Evolutionary conservation across 2,329 filamentous ascomycete species (phyloP).

Genomic region (Geosmithia putterillii): DNA sequence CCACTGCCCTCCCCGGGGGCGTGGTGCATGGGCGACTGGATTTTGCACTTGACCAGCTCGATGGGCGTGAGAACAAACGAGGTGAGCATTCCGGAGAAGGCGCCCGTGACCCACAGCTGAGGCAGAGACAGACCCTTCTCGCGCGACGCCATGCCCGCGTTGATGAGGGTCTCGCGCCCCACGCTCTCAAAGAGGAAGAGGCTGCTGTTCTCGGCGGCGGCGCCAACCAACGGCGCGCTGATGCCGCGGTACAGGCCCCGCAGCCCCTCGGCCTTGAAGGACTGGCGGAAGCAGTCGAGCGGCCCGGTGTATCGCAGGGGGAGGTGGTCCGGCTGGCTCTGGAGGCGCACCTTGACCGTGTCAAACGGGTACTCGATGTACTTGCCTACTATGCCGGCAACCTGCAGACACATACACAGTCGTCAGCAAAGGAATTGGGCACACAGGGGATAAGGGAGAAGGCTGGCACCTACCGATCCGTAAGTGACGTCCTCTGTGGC

Average conservation of each 20-base stretch:
- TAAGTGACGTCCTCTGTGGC: constrained; percentile 79
- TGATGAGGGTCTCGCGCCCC: constrained; percentile 53
- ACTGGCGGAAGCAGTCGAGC: constrained; percentile 86
- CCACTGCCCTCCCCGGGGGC: constrained; percentile 19
- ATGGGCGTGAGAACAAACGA: constrained; percentile 88
- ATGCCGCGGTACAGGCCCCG: constrained; percentile 82
- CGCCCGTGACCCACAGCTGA: constrained; percentile 68
- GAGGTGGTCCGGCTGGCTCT: constrained; percentile 81
- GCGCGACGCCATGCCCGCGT: constrained; percentile 31
- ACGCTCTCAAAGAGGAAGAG: constrained; percentile 85
- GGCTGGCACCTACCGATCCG: constrained; percentile 56
- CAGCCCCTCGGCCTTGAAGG: constrained; percentile 67
- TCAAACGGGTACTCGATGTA: constrained; percentile 98
- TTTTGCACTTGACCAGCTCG: constrained; percentile 96
- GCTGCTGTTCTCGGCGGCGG: constrained; percentile 82
- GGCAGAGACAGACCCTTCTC: constrained; percentile 58
- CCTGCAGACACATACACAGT: neutral
- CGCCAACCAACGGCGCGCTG: constrained; percentile 78
- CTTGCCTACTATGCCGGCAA: constrained; percentile 79
- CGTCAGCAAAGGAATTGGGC: neutral
- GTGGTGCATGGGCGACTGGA: constrained; percentile 59
- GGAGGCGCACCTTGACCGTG: constrained; percentile 76
- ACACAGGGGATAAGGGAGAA: neutral
- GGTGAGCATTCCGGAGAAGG: constrained; percentile 77
- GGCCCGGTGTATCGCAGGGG: constrained; percentile 77